Base-by-base conservation (phyloP, 2,329 filamentous ascomycete genomes). In the Chaetomium olivaceum region DNA sequence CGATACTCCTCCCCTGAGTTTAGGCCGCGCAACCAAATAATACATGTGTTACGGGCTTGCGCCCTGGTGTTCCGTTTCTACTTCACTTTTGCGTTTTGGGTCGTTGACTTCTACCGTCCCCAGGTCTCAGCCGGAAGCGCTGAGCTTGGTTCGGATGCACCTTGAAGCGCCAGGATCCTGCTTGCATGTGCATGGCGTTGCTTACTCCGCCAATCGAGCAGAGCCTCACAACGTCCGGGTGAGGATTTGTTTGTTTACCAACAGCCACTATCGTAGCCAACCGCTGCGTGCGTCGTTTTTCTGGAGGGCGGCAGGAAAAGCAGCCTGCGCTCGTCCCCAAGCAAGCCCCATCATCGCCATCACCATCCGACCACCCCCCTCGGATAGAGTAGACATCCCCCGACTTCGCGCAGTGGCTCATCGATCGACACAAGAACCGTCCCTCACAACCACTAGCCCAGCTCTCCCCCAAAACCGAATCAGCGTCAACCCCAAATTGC, bases 21-120 rank as follows among this genome's bases (percentile, higher is more conserved):
- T 23, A 50, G 52, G 46, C 61, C 55, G 61, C 29, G 23, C 31
- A 63, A 46, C 55, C 27, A 63, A 23, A 55, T 36, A 48, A 59
- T 33, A 59, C 48, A 55, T 59, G 55, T 48, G 55, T 21, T 52
- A 57, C 27, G 16, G 12, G 7, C 7, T 27, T 39, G 36, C 21
- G 39, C 27, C 52, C n/a, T 36, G 19, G 27, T 54, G 31, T 46
- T 16, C 29, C 11, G 12, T 52, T n/a, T 27, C 36, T 8, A 14
- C 29, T 54, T 43, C 51, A n/a, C 9, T 11, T 43, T 43, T 8
- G 9, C 2, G 8, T 43, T 61, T 16, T 12, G 54, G 23, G 21
- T 16, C 8, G 23, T 54, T 25, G 50, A 52, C 50, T 52, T 52
- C 2, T 2, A 36, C 48, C 50, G 4, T 58, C 23, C 19, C 27